These are phyloP conservation scores for Gnaphalium uliginosum DNA, from an alignment of 129 eudicot genomes.

Conservation along the genomic window DNA sequence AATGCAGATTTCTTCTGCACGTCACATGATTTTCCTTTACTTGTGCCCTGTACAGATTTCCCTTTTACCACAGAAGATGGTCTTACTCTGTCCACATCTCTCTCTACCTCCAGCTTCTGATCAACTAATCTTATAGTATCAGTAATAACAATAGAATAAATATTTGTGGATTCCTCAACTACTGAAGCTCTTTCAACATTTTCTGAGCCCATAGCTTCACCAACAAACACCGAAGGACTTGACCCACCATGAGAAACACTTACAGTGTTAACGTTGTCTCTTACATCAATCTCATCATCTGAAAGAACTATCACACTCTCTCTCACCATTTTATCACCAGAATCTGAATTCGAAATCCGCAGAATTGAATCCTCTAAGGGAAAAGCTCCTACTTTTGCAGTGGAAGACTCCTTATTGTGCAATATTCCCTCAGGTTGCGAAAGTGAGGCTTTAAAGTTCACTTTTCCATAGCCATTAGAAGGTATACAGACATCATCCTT, in stretches of 20 bases:
- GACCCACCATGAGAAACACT: constrained; percentile 31
- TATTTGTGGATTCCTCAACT: constrained; percentile 5
- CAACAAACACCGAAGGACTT: constrained; percentile 30
- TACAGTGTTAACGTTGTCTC: constrained; percentile 19
- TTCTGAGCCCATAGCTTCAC: constrained; percentile 21
- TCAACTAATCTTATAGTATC: constrained; percentile 25
- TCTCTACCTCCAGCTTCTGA: constrained; percentile 37
- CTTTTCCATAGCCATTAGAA: constrained; percentile 27
- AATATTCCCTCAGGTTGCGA: constrained; percentile 29
- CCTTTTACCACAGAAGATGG: constrained; percentile 32
- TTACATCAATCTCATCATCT: constrained; percentile 72
- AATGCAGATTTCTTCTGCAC: constrained; percentile 35
- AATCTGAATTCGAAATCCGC: constrained; percentile 36
- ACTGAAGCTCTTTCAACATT: constrained; percentile 31
- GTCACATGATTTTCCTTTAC: constrained; percentile 27
- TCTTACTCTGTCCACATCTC: constrained; percentile 20
- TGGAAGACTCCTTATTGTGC: constrained; percentile 20
- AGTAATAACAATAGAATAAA: constrained; percentile 23
- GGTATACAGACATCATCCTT: constrained; percentile 33
- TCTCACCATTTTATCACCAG: constrained; percentile 28
- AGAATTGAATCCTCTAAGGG: constrained; percentile 36
- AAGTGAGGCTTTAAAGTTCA: constrained; percentile 25
- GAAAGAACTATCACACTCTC: constrained; percentile 58
- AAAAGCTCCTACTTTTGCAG: constrained; percentile 28
- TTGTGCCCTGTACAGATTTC: constrained; percentile 35